These are phyloP conservation scores for Nicotiana otophora DNA, from an alignment of 257 asterid species.

Conservation along the genomic window DNA sequence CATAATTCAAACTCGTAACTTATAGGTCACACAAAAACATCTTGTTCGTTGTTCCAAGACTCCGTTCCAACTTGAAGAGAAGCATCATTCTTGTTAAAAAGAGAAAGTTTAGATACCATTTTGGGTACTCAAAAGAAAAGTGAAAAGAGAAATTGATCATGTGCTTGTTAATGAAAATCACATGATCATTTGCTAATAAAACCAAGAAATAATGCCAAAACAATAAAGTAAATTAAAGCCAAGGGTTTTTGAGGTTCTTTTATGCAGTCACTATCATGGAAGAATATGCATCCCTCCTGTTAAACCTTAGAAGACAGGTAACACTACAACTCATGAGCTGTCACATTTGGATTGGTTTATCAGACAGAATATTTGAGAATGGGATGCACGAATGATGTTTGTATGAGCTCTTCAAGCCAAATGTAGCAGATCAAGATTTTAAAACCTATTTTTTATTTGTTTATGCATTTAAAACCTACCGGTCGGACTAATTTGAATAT, in stretches of 20 bases:
- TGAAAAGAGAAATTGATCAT: conserved; percentile 26
- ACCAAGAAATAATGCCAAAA: conserved; percentile 11
- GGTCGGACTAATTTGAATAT: background rate
- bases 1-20: no score
- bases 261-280: conserved; percentile 35
- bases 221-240: conserved; percentile 26
- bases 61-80: no score
- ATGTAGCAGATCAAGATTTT: background rate
- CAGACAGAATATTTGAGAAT: conserved; percentile 24
- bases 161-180: conserved; percentile 40
- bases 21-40: no score
- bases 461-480: background rate
- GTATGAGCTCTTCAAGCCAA: background rate
- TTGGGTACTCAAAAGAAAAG: conserved; percentile 3
- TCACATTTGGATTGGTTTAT: conserved; percentile 31
- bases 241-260: conserved; percentile 8
- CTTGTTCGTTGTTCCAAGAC: no score
- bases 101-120: background rate
- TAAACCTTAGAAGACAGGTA: conserved; percentile 33
- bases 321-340: conserved; percentile 31
- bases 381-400: conserved; percentile 53
- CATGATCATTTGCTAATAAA: conserved; percentile 36
- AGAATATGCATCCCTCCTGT: conserved; percentile 35
- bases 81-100: background rate
- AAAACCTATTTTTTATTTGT: no score